Percentiles rank a stretch among this genome's conserved stretches.
These are phyloP conservation scores for Jamesozyma jinghongensis DNA, from an alignment of 805 yeast species.

Conservation along the genomic window DNA sequence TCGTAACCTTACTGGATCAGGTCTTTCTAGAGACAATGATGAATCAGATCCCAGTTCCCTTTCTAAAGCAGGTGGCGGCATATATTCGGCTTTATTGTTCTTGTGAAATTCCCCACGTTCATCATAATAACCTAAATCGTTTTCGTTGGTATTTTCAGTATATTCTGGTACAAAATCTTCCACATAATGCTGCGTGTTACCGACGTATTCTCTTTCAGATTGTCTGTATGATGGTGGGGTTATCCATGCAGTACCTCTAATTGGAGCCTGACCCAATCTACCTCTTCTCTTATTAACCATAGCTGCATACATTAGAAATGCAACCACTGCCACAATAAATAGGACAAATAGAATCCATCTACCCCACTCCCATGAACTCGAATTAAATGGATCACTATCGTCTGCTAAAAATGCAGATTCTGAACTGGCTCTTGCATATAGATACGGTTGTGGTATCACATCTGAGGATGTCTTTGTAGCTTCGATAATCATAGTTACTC, in stretches of 20 bases:
- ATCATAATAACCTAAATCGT: conserved; percentile 75
- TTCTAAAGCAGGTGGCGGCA: conserved; percentile 37
- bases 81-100: conserved; percentile 27
- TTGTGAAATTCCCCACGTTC: conserved; percentile 43
- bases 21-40: conserved; percentile 29
- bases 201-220: conserved; percentile 48
- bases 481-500: background rate
- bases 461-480: conserved; percentile 1
- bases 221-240: conserved; percentile 74
- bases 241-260: conserved; percentile 75
- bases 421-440: conserved; percentile 1
- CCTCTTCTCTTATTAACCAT: conserved; percentile 46
- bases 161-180: conserved; percentile 61
- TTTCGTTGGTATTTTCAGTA: conserved; percentile 54
- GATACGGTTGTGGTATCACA: background rate
- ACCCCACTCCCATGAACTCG: conserved; percentile 32
- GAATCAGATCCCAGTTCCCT: conserved; percentile 36
- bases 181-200: conserved; percentile 14
- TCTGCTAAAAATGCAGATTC: conserved; percentile 1
- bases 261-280: conserved; percentile 41
- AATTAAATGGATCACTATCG: conserved; percentile 13
- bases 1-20: conserved; percentile 13
- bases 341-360: conserved; percentile 62
- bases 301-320: conserved; percentile 43
- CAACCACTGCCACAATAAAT: conserved; percentile 40